Base-by-base conservation (phyloP, 164 flowering plant genomes). In the Piper longum region DNA sequence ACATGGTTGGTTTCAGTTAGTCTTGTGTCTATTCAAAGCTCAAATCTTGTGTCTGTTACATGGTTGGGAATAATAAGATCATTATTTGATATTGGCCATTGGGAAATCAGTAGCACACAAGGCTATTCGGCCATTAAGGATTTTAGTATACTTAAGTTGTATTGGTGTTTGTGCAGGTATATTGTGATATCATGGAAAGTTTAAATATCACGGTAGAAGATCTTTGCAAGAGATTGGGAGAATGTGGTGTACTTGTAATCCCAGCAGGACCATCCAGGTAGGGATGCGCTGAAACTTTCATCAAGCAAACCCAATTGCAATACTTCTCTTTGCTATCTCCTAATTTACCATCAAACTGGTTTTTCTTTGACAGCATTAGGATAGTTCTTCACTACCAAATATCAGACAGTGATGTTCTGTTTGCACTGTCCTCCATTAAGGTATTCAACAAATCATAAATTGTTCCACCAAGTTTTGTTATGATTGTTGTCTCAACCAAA, bases 351-450 rank as follows among this genome's bases (percentile, higher is more conserved):
- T 13, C 6, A 68, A 56, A 9, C 1, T 44, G 65, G 54, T 52
- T 9, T 9, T 45, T 39, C 16, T 61, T 71, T 12, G 11, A 18
- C 88, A 89, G 98, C 40, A 67, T 92, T 43, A 76, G 96, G 69
- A 57, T 85, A 64, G 98, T 89, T 16, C 64, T 86, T 36, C 96
- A 89, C 76, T 86, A 88, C 74, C 96, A 88, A 68, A 81, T 92
- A 58, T 82, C 91, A 2, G 81, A 70, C 36, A 78, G 70, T 61
- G 91, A 92, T 76, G 86, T 83, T 65, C 85, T 79, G 41, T 86
- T 83, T 72, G 65, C 82, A 4, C 59, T 85, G 43, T 78, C 89
- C 6, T 86, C 90, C 82, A 81, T 89, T 69, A 80, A 83, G 98
- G 96, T 92, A 44, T 78, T 61, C 44, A 26, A 54, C 11, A 59